These are phyloP conservation scores for Lachancea lanzarotensis DNA, from an alignment of 805 yeast genomes.

Conservation along the genomic window DNA sequence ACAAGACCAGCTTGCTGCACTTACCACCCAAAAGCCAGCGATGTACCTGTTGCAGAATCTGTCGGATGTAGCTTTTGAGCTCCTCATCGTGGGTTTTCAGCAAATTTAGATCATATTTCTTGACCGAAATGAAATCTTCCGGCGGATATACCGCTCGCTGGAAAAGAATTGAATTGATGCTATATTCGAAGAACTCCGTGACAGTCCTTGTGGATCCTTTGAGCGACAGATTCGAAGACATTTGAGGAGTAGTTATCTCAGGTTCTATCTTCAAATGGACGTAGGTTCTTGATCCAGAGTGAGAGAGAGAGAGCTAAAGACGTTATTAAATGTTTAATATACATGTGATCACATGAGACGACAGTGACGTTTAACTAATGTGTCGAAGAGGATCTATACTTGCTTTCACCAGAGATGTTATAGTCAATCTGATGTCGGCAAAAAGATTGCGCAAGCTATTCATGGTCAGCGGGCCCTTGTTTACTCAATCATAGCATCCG, in stretches of 20 bases:
- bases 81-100: slow-evolving; percentile 71
- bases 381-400: too few species aligned
- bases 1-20: slow-evolving; percentile 63
- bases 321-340: too few species aligned
- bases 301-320: too few species aligned
- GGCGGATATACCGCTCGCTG: slow-evolving; percentile 88
- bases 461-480: too few species aligned
- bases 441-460: too few species aligned
- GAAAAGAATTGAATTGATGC: slow-evolving; percentile 73
- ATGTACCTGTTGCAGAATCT: slow-evolving; percentile 62
- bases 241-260: neutral
- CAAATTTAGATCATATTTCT: slow-evolving; percentile 73
- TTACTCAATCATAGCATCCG: too few species aligned
- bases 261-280: too few species aligned
- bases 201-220: slow-evolving; percentile 76
- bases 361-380: too few species aligned
- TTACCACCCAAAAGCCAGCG: slow-evolving; percentile 68
- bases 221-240: slow-evolving; percentile 35
- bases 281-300: too few species aligned
- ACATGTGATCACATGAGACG: too few species aligned
- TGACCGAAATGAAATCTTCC: slow-evolving; percentile 72
- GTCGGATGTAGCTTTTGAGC: slow-evolving; percentile 58
- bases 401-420: too few species aligned
- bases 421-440: too few species aligned
- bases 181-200: slow-evolving; percentile 76